Conservation (phyloP, 1,139 yeast species). For the Protomyces inundatus region DNA sequence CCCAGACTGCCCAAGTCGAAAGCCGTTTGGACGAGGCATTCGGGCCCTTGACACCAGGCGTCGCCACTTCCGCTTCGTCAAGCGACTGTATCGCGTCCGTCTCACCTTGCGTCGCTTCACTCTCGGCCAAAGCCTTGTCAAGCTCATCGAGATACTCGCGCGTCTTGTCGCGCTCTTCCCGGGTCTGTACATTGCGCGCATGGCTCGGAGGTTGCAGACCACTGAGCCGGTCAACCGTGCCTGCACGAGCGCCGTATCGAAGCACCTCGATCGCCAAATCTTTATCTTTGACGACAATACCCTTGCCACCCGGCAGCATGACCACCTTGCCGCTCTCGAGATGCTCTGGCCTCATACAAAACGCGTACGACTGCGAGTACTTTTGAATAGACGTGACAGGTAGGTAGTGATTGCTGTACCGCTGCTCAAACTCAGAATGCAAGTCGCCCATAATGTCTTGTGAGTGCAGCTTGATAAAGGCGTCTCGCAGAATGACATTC, state of each 20-base stretch:
- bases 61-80: constrained; percentile 2
- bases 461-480: constrained; percentile 72
- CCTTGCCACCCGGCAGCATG: constrained; percentile 4
- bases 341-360: constrained; percentile 51
- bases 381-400: constrained; percentile 54
- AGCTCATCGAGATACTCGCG: constrained; percentile 25
- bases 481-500: constrained; percentile 69
- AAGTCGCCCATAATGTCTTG: constrained; percentile 65
- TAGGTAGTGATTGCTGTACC: constrained; percentile 64
- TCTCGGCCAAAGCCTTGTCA: constrained; percentile 29
- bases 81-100: constrained; percentile 20
- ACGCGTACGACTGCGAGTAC: constrained; percentile 49
- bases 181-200: neutral
- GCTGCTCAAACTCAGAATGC: constrained; percentile 69
- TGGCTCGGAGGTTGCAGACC: neutral
- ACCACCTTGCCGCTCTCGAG: constrained; percentile 47
- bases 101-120: constrained; percentile 7
- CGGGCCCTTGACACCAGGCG: neutral
- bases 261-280: constrained; percentile 9
- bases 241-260: neutral
- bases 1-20: constrained; percentile 7
- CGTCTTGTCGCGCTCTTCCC: neutral
- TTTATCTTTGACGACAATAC: constrained; percentile 5
- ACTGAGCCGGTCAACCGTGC: neutral
- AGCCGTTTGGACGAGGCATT: neutral